A percentile compares a stretch with the other conserved stretches of the same genome.
phyloP scores from a whole-genome alignment of 129 eudicot genomes.

The Glebionis coronaria region DNA sequence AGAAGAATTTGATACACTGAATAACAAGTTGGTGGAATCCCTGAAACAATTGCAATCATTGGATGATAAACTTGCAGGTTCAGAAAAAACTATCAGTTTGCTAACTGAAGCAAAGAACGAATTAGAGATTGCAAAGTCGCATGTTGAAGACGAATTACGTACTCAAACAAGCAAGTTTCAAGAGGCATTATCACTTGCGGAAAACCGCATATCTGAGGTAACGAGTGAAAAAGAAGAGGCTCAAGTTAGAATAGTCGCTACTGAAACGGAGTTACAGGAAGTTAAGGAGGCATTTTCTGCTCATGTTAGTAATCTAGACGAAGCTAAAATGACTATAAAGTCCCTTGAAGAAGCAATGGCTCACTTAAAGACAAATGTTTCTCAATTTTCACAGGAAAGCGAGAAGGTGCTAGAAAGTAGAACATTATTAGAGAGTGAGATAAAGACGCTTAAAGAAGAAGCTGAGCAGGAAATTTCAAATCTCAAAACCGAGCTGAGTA shows the following conservation, averaged over 20 bases:
- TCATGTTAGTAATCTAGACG: constrained; percentile 46
- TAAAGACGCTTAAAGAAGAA: constrained; percentile 77
- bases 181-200: constrained; percentile 60
- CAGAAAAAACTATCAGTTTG: constrained; percentile 41
- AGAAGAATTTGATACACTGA: constrained; percentile 41
- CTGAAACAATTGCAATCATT: constrained; percentile 39
- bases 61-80: constrained; percentile 54
- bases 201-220: constrained; percentile 46
- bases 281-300: constrained; percentile 49
- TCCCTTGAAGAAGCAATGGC: constrained; percentile 67
- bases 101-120: constrained; percentile 60
- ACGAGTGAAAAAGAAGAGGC: constrained; percentile 70
- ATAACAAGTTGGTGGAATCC: constrained; percentile 42
- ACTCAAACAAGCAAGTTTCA: constrained; percentile 42
- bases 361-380: constrained; percentile 47
- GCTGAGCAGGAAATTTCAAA: constrained; percentile 52
- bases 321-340: constrained; percentile 56
- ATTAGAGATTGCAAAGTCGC: constrained; percentile 45
- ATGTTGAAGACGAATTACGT: constrained; percentile 43
- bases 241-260: constrained; percentile 47
- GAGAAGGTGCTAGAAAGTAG: constrained; percentile 43
- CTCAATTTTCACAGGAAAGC: constrained; percentile 58
- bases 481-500: constrained; percentile 50
- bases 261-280: constrained; percentile 56
- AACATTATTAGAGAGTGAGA: constrained; percentile 52